Evolutionary conservation across 139 green algal species (phyloP).

Genomic region (Closterium sp.): DNA sequence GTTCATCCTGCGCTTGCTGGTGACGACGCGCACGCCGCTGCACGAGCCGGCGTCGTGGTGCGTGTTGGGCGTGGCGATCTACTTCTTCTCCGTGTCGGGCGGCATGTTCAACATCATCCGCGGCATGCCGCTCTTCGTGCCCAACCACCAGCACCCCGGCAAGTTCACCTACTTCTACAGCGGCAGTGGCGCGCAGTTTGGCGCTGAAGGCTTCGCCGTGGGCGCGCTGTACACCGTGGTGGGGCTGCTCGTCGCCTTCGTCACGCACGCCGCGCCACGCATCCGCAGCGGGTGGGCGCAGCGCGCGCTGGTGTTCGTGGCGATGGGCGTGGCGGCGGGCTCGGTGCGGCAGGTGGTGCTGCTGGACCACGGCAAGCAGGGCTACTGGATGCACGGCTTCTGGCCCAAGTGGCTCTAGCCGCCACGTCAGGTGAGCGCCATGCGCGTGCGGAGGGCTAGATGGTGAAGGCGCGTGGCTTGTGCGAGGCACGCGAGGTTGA

Average conservation of each 20-base stretch:
- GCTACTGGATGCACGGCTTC: slow-evolving; percentile 43
- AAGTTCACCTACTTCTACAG: slow-evolving; percentile 42
- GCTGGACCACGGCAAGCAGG: slow-evolving; percentile 45
- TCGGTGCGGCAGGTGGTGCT: slow-evolving; percentile 15
- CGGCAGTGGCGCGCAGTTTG: slow-evolving; percentile 31
- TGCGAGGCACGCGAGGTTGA: too few relatives aligned
- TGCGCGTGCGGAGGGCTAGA: too few relatives aligned
- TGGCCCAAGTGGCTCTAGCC: slow-evolving; percentile 13
- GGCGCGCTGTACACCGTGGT: slow-evolving; percentile 26
- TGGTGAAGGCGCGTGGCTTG: too few relatives aligned
- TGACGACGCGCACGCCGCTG: slow-evolving; percentile 21
- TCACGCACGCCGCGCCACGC: slow-evolving; percentile 12
- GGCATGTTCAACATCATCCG: slow-evolving; percentile 56
- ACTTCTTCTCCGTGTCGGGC: slow-evolving; percentile 50
- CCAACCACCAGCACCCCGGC: slow-evolving; percentile 26
- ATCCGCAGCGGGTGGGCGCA: not conserved
- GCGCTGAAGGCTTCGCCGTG: slow-evolving; percentile 38
- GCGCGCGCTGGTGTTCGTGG: slow-evolving; percentile 15
- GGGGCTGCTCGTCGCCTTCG: slow-evolving; percentile 26
- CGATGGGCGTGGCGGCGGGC: not conserved
- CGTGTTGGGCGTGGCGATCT: slow-evolving; percentile 23
- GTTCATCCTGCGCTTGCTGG: slow-evolving; percentile 9
- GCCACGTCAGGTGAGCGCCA: too few relatives aligned
- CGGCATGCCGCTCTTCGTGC: slow-evolving; percentile 41
- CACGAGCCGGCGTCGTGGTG: slow-evolving; percentile 31